Percentiles rank a stretch among this genome's conserved stretches.
Evolutionary conservation across 345 rosid species (phyloP).

Genomic region (Populus ilicifolia): DNA sequence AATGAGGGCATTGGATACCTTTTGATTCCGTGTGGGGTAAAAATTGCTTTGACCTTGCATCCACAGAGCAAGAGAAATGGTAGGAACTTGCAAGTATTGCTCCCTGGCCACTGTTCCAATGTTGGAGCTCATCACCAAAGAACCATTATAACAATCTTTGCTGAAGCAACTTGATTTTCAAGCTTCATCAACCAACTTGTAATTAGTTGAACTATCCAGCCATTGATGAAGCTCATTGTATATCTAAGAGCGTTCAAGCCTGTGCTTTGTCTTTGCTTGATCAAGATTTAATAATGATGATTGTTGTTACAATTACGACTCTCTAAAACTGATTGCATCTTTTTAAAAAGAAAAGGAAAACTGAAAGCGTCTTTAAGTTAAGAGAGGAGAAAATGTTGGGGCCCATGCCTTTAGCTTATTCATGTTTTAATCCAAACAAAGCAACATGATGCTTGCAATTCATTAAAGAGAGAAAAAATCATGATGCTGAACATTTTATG

Average conservation of each 20-base stretch:
- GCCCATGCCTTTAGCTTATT: background rate
- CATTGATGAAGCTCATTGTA: no score
- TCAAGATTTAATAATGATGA: background rate
- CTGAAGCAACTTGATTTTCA: background rate
- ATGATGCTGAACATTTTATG: no score
- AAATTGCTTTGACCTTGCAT: background rate
- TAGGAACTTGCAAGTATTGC: background rate
- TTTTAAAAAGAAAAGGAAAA: background rate
- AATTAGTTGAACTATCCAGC: constrained; percentile 1
- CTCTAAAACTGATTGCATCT: background rate
- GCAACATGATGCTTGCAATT: no score
- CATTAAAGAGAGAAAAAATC: no score
- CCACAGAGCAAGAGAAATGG: background rate
- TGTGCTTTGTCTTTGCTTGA: background rate
- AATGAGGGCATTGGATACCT: background rate
- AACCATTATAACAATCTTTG: background rate
- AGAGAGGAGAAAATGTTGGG: background rate
- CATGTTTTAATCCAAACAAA: background rate
- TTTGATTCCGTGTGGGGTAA: background rate
- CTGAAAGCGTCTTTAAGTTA: background rate
- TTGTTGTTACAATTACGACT: background rate
- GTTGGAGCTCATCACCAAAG: background rate
- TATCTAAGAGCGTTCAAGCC: background rate
- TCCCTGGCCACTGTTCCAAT: background rate
- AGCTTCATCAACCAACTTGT: background rate